Evolutionary conservation across 176 grass and related monocot genomes (phyloP).

Genomic region (Eremochloa ophiuroides): DNA sequence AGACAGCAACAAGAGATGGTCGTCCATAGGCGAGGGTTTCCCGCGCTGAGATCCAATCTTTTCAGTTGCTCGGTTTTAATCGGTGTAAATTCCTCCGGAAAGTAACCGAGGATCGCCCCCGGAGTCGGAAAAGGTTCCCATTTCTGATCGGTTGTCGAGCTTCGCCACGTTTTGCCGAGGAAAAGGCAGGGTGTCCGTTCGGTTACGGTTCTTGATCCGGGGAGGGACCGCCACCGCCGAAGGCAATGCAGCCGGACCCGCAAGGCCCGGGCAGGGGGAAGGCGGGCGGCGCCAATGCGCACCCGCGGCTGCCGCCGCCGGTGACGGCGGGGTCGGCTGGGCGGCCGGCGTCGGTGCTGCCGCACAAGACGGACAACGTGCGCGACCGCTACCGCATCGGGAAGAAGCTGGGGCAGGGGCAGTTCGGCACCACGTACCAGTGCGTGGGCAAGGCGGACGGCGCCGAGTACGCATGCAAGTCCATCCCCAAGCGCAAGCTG

Average conservation of each 20-base stretch:
- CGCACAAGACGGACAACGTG: constrained; percentile 80
- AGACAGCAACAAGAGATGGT: too few species aligned
- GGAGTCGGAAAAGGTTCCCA: neutral
- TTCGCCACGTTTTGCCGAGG: neutral
- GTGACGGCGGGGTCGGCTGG: constrained; percentile 31
- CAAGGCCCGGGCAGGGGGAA: constrained; percentile 38
- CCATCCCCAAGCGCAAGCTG: constrained; percentile 95
- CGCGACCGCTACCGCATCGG: constrained; percentile 89
- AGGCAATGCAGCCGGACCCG: constrained; percentile 56
- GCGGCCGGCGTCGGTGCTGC: constrained; percentile 65
- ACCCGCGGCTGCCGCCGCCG: constrained; percentile 28
- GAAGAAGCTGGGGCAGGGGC: constrained; percentile 96
- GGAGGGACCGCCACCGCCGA: neutral
- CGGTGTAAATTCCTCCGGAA: neutral
- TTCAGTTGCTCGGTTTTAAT: constrained; percentile 20
- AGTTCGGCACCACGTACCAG: constrained; percentile 94
- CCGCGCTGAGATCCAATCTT: constrained; percentile 25
- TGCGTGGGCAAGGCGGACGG: constrained; percentile 73
- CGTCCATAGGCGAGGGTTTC: neutral
- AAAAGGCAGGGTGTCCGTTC: neutral
- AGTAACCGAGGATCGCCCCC: neutral
- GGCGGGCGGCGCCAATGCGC: constrained; percentile 22
- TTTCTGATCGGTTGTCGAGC: constrained; percentile 6
- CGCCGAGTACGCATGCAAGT: constrained; percentile 84
- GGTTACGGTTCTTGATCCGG: constrained; percentile 29